Conservation (phyloP, 352 stramenopile genomes). For the Pythium sp. region DNA sequence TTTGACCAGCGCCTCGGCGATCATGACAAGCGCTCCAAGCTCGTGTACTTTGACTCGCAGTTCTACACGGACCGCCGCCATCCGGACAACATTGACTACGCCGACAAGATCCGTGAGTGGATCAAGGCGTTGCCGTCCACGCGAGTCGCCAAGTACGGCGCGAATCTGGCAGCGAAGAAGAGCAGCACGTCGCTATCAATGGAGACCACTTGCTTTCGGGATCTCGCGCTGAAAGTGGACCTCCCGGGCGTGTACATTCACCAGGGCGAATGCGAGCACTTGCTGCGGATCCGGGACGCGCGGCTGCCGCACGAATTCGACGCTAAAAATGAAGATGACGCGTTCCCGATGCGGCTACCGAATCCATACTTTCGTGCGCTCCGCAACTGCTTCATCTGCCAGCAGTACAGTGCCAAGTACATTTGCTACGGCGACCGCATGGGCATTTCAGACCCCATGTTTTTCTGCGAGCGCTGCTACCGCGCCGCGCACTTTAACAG, state of each 20-base stretch:
- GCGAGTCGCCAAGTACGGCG: conserved; percentile 27
- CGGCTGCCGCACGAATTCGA: conserved; percentile 57
- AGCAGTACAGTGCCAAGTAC: conserved; percentile 75
- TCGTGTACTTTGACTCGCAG: conserved; percentile 56
- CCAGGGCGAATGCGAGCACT: conserved; percentile 75
- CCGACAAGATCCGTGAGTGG: conserved; percentile 49
- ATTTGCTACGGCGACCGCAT: conserved; percentile 77
- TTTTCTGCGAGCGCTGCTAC: conserved; percentile 78
- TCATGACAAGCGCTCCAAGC: conserved; percentile 38
- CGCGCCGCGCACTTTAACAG: conserved; percentile 57
- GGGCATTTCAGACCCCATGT: conserved; percentile 65
- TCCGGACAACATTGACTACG: conserved; percentile 47
- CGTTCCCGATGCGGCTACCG: conserved; percentile 65
- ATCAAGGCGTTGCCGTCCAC: conserved; percentile 36
- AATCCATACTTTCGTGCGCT: conserved; percentile 43
- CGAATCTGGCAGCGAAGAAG: conserved; percentile 10
- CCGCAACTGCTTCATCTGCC: conserved; percentile 71
- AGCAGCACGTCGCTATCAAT: conserved; percentile 16
- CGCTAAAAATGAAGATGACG: conserved; percentile 20
- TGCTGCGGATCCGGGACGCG: conserved; percentile 62
- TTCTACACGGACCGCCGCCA: conserved; percentile 62
- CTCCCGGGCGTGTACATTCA: conserved; percentile 67
- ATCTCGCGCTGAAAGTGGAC: conserved; percentile 56
- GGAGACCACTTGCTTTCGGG: conserved; percentile 45
- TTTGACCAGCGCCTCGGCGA: conserved; percentile 56